phyloP scores from a whole-genome alignment of 2,329 filamentous ascomycete genomes.

The Neopestalotiopsis clavispora region DNA sequence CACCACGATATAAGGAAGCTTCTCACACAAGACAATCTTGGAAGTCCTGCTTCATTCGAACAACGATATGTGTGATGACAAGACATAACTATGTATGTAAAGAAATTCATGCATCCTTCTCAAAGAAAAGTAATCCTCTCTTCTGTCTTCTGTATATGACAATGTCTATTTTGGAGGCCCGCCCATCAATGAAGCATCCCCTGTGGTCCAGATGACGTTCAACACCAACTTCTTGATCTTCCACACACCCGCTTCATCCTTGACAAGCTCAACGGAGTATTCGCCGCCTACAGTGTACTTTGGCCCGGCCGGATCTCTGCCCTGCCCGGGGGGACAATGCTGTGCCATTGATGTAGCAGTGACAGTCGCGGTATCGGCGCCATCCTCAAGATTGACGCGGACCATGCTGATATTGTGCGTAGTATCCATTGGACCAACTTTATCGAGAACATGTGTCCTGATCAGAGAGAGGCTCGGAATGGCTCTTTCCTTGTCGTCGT shows the following conservation, averaged over 20 bases:
- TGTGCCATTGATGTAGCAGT: slow-evolving; percentile 5
- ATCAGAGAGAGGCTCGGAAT: background rate
- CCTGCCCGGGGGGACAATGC: background rate
- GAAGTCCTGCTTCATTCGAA: background rate
- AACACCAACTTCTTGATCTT: slow-evolving; percentile 5
- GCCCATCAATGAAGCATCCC: slow-evolving; percentile 7
- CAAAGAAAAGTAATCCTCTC: background rate
- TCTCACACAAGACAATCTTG: background rate
- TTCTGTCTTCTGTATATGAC: background rate
- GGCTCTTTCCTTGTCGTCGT: slow-evolving; percentile 5
- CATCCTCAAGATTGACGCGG: slow-evolving; percentile 3
- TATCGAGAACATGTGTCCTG: background rate
- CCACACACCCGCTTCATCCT: slow-evolving; percentile 4
- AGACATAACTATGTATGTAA: background rate
- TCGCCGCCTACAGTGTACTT: slow-evolving; percentile 3
- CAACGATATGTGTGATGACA: background rate
- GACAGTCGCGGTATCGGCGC: background rate
- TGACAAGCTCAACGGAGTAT: slow-evolving; percentile 3
- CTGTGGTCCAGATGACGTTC: background rate
- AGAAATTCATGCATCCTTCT: background rate
- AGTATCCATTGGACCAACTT: slow-evolving; percentile 7
- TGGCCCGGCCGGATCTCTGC: background rate
- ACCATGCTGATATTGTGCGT: slow-evolving; percentile 6
- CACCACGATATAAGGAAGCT: background rate
- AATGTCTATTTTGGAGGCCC: slow-evolving; percentile 2